Conservation (phyloP, 1,284 basidiomycete genomes). For the Ceratobasidium sp. region DNA sequence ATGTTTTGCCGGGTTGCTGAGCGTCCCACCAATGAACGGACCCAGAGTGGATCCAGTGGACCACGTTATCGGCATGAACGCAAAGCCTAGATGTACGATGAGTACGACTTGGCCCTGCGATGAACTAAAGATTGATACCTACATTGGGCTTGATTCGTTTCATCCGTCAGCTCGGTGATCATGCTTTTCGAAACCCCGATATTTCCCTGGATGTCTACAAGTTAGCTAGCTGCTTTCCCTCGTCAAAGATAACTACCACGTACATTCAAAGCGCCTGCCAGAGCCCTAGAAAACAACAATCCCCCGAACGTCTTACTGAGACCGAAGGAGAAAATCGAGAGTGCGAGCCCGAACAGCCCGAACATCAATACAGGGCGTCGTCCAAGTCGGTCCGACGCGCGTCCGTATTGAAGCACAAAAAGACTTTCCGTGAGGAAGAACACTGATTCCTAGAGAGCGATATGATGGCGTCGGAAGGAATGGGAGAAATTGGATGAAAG, state of each 20-base stretch:
- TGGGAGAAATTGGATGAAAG: background rate
- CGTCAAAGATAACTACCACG: background rate
- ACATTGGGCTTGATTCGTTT: conserved; percentile 51
- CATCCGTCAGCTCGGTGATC: conserved; percentile 51
- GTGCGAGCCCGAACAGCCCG: conserved; percentile 50
- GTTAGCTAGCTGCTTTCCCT: background rate
- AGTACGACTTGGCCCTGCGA: too few relatives aligned
- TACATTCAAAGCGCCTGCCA: conserved; percentile 52
- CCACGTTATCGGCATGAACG: conserved; percentile 48
- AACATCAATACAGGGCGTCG: conserved; percentile 52
- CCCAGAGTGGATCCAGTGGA: conserved; percentile 45
- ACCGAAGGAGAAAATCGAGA: conserved; percentile 51
- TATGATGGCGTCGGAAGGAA: too few relatives aligned
- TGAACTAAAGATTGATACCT: too few relatives aligned
- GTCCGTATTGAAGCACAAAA: conserved; percentile 54
- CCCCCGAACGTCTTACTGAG: conserved; percentile 50
- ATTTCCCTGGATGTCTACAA: conserved; percentile 45
- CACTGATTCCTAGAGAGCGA: conserved; percentile 47
- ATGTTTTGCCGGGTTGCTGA: conserved; percentile 46
- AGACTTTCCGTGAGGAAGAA: conserved; percentile 50
- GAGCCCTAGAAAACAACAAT: conserved; percentile 51
- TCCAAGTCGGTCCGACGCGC: conserved; percentile 52
- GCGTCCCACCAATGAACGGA: conserved; percentile 47
- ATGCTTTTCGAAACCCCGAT: conserved; percentile 52
- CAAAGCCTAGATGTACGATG: conserved; percentile 47